A percentile compares a stretch with the other conserved stretches of the same genome.
Conservation (phyloP, 164 flowering plant species). For the Dillenia suffruticosa region DNA sequence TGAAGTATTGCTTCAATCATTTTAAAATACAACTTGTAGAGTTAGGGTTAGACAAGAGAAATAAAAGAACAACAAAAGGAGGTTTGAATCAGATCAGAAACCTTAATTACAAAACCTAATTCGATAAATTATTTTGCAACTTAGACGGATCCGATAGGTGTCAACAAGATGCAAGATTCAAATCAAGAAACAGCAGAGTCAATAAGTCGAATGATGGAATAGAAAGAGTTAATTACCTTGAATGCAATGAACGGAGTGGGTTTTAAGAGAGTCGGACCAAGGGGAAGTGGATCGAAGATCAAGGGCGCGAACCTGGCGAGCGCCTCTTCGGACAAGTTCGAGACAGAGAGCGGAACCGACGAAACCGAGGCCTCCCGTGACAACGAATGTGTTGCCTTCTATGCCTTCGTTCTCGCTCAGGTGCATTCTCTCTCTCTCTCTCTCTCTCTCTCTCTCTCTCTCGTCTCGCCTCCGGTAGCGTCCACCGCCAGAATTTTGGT, state of each 20-base stretch:
- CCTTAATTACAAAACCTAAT: no score
- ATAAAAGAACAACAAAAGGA: no score
- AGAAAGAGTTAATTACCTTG: slow-evolving; percentile 37
- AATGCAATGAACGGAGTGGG: slow-evolving; percentile 42
- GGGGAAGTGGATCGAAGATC: slow-evolving; percentile 62
- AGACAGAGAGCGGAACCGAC: slow-evolving; percentile 82
- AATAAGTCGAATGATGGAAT: background rate
- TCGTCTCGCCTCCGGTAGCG: no score
- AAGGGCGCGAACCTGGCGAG: slow-evolving; percentile 60
- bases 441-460: background rate
- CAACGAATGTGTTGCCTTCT: slow-evolving; percentile 73
- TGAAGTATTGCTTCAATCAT: no score
- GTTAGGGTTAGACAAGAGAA: no score
- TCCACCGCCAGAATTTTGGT: no score
- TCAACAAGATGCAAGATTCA: no score
- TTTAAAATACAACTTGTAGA: no score
- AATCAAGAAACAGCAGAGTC: no score
- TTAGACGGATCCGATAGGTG: no score
- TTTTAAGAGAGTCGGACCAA: slow-evolving; percentile 47
- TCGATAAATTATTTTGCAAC: background rate
- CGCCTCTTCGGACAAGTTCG: slow-evolving; percentile 76
- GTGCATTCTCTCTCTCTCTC: slow-evolving; percentile 46
- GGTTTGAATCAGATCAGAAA: background rate
- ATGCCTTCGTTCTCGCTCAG: slow-evolving; percentile 92
- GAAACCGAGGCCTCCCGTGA: slow-evolving; percentile 88